A percentile compares a stretch with the other conserved stretches of the same genome.
Evolutionary conservation across 2,329 filamentous ascomycete species (phyloP).

Genomic region (Chrysoporthe cubensis): DNA sequence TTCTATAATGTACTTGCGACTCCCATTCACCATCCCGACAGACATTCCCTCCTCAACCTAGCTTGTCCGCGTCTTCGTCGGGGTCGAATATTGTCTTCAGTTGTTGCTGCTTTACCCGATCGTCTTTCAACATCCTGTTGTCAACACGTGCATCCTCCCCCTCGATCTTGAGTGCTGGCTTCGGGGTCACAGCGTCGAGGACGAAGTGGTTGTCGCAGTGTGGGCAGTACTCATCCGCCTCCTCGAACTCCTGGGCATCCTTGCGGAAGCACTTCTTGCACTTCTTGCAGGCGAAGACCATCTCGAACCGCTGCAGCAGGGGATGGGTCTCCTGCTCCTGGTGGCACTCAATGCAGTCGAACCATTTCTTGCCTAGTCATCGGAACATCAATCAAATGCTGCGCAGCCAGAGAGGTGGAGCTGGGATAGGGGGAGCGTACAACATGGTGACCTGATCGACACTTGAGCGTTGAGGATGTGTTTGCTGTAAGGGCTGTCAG

Average conservation of each 20-base stretch:
- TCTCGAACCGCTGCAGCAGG: constrained; percentile 78
- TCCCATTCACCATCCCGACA: background rate
- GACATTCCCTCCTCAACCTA: constrained; percentile 62
- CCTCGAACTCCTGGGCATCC: constrained; percentile 88
- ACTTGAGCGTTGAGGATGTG: constrained; percentile 98
- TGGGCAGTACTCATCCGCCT: constrained; percentile 97
- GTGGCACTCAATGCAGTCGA: constrained; percentile 97
- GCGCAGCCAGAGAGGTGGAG: background rate
- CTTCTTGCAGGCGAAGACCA: constrained; percentile 98
- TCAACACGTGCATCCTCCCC: constrained; percentile 88
- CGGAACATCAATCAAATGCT: background rate
- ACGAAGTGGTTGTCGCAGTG: constrained; percentile 99
- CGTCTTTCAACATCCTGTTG: constrained; percentile 90
- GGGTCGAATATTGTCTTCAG: constrained; percentile 75
- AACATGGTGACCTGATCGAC: constrained; percentile 92
- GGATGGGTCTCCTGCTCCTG: constrained; percentile 76
- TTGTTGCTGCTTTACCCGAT: constrained; percentile 67
- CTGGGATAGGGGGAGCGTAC: constrained; percentile 54
- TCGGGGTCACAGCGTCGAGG: constrained; percentile 82
- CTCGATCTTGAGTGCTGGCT: constrained; percentile 83
- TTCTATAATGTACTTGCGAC: constrained; percentile 8
- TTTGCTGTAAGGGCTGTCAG: constrained; percentile 64
- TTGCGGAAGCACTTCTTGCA: constrained; percentile 99
- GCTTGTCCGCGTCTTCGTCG: constrained; percentile 71
- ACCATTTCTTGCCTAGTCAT: constrained; percentile 84